Conservation (phyloP, 2,329 filamentous ascomycete species). For the Annulohypoxylon truncatum region DNA sequence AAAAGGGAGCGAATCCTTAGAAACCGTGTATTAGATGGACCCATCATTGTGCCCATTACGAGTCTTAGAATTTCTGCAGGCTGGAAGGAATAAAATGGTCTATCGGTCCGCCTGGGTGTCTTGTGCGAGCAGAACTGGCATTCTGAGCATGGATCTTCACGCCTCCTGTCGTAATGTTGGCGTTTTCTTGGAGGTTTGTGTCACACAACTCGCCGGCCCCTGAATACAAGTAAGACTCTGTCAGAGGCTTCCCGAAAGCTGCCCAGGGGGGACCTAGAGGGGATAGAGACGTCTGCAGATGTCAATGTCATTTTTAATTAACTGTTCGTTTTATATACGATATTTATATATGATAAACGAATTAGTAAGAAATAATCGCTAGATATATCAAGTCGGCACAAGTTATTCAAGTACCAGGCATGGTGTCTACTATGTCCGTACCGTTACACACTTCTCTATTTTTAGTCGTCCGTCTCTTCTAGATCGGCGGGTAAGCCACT, state of each 20-base stretch:
- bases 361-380: not conserved
- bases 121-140: not conserved
- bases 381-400: not conserved
- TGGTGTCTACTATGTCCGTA: too few species aligned
- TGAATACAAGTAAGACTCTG: not conserved
- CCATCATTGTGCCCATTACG: not conserved
- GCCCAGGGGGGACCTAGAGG: not conserved
- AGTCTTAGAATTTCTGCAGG: not conserved
- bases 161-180: not conserved
- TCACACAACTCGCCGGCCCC: not conserved
- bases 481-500: not conserved
- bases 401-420: too few species aligned
- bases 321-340: not conserved
- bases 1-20: not conserved
- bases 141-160: not conserved
- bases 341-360: not conserved
- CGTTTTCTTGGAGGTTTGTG: not conserved
- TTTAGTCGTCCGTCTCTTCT: not conserved
- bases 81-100: not conserved
- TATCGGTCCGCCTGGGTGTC: not conserved
- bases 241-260: not conserved
- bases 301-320: not conserved
- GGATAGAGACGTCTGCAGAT: too few species aligned
- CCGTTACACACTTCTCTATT: not conserved
- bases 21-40: not conserved